Percentiles rank a stretch among this genome's conserved stretches.
phyloP scores from a whole-genome alignment of 2,329 filamentous ascomycete species.

The Nemania serpens region DNA sequence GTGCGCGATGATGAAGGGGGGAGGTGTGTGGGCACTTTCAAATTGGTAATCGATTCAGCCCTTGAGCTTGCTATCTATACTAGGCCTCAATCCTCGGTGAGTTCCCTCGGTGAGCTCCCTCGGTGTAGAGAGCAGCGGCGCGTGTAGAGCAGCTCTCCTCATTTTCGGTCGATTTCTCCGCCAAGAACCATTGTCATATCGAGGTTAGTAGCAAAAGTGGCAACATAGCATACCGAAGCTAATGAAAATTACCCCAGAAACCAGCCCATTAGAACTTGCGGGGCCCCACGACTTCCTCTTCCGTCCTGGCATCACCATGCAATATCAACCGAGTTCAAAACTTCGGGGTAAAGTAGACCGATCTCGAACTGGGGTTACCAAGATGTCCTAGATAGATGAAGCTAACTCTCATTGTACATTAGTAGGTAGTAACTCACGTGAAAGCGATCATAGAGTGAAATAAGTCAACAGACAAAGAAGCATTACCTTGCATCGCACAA shows the following conservation, averaged over 20 bases:
- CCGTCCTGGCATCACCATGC: not conserved
- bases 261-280: not conserved
- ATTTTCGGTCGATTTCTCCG: constrained; percentile 7
- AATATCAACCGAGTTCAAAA: not conserved
- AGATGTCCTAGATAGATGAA: not conserved
- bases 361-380: not conserved
- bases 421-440: too few species aligned
- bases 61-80: not conserved
- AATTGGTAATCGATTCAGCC: not conserved
- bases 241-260: not conserved
- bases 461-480: too few species aligned
- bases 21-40: not conserved
- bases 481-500: too few species aligned
- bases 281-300: constrained; percentile 6
- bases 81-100: not conserved
- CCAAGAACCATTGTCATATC: not conserved
- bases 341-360: constrained; percentile 16
- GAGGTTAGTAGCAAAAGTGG: not conserved
- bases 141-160: not conserved
- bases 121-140: not conserved
- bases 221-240: not conserved
- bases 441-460: too few species aligned
- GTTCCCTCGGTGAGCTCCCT: not conserved
- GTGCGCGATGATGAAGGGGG: not conserved
- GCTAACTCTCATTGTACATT: not conserved